These are phyloP conservation scores for Phytophthora pinifolia DNA, from an alignment of 352 stramenopile genomes.

Conservation along the genomic window DNA sequence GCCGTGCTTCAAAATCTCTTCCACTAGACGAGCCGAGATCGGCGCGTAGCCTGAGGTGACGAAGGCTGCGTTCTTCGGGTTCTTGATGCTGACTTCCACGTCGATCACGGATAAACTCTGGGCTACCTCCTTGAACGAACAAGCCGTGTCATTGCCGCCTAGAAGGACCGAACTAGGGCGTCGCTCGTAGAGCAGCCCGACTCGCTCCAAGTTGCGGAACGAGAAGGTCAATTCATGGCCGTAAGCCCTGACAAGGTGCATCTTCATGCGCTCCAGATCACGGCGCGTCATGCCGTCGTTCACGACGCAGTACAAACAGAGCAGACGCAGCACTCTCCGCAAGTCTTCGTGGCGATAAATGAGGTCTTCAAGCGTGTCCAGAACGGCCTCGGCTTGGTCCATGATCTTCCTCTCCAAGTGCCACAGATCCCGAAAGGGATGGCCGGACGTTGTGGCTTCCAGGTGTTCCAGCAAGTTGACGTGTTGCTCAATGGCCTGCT, in stretches of 20 bases:
- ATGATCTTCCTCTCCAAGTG: conserved; percentile 68
- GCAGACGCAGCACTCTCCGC: conserved; percentile 52
- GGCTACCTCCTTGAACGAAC: conserved; percentile 34
- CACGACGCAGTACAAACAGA: conserved; percentile 63
- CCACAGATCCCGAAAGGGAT: conserved; percentile 66
- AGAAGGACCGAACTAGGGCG: conserved; percentile 3
- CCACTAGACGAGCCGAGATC: conserved; percentile 65
- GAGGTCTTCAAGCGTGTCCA: conserved; percentile 56
- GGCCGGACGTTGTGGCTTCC: conserved; percentile 40
- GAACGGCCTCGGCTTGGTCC: conserved; percentile 38
- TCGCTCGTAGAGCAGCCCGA: conserved; percentile 50
- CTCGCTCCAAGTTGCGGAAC: conserved; percentile 57
- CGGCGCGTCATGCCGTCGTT: conserved; percentile 41
- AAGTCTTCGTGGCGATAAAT: conserved; percentile 60
- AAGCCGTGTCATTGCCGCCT: conserved; percentile 4
- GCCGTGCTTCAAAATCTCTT: conserved; percentile 56
- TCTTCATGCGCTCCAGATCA: conserved; percentile 48
- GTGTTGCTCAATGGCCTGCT: conserved; percentile 60
- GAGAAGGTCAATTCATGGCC: conserved; percentile 75
- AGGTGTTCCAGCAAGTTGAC: conserved; percentile 61
- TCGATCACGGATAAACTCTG: conserved; percentile 49
- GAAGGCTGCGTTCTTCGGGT: conserved; percentile 58
- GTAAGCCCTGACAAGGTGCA: conserved; percentile 68
- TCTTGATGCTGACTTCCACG: conserved; percentile 53
- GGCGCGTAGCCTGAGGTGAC: conserved; percentile 75